A percentile compares a stretch with the other conserved stretches of the same genome.
phyloP scores from a whole-genome alignment of 352 stramenopile species.

The Phytophthora citrophthora region DNA sequence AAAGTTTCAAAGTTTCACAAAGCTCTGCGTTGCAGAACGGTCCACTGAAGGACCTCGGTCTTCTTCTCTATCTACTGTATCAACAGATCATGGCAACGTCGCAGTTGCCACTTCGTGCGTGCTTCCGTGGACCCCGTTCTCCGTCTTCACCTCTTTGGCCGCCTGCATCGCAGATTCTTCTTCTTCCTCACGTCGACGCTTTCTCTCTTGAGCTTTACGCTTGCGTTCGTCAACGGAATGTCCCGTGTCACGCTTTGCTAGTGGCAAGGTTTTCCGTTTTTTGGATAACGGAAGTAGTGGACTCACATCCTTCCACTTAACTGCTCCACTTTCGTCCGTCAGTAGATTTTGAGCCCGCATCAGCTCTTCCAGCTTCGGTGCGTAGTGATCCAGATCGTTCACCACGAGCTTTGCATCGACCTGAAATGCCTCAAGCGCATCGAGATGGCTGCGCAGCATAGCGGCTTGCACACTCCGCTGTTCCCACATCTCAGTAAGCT shows the following conservation, averaged over 20 bases:
- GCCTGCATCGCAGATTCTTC: constrained; percentile 14
- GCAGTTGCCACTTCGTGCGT: constrained; percentile 10
- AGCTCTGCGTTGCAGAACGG: not conserved
- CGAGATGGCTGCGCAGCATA: constrained; percentile 76
- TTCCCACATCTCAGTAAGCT: constrained; percentile 90
- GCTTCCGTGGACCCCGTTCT: constrained; percentile 12
- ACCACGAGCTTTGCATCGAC: constrained; percentile 55
- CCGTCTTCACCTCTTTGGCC: constrained; percentile 21
- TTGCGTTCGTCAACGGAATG: constrained; percentile 86
- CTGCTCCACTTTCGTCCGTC: constrained; percentile 24
- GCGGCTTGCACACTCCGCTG: constrained; percentile 69
- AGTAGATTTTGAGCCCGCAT: constrained; percentile 68
- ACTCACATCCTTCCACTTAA: constrained; percentile 63
- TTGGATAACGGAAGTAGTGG: constrained; percentile 61
- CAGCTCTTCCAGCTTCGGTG: constrained; percentile 75
- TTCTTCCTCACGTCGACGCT: constrained; percentile 60
- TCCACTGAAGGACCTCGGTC: not conserved
- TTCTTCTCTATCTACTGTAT: constrained; percentile 13
- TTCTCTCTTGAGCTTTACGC: constrained; percentile 72
- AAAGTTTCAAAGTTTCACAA: constrained; percentile 15
- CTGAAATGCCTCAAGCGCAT: constrained; percentile 57
- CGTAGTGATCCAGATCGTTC: constrained; percentile 76
- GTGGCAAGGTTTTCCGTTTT: constrained; percentile 63
- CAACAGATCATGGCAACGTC: constrained; percentile 23
- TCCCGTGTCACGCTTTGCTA: constrained; percentile 73